Evolutionary conservation across 1,284 basidiomycete genomes (phyloP).

Genomic region (Pyrrhoderma lamaoense): DNA sequence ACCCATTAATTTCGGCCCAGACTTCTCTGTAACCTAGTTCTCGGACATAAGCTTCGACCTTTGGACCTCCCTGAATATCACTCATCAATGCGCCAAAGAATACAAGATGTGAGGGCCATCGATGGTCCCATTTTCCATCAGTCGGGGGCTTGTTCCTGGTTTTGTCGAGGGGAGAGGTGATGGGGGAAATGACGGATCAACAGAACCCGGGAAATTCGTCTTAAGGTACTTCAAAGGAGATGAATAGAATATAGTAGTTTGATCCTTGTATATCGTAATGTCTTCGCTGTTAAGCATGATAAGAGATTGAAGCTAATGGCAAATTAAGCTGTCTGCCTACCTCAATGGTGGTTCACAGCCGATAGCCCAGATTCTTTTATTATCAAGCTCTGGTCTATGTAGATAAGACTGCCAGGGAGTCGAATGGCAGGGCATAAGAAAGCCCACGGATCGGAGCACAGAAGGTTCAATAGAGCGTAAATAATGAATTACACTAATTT

Average conservation of each 20-base stretch:
- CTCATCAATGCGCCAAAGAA: constrained; percentile 71
- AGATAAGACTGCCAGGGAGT: constrained; percentile 91
- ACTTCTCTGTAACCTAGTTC: constrained; percentile 60
- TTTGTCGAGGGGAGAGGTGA: constrained; percentile 52
- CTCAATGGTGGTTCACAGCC: constrained; percentile 86
- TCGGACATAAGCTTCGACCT: constrained; percentile 44
- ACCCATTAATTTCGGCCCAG: constrained; percentile 61
- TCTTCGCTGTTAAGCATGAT: too few relatives aligned
- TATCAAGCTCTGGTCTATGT: constrained; percentile 52
- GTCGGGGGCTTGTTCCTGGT: constrained; percentile 34
- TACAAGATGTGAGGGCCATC: constrained; percentile 77
- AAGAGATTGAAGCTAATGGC: constrained; percentile 31
- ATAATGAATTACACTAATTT: constrained; percentile 66
- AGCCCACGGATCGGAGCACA: constrained; percentile 61
- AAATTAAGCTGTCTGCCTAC: constrained; percentile 35
- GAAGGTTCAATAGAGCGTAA: constrained; percentile 44
- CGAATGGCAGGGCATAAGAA: constrained; percentile 98
- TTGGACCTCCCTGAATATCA: constrained; percentile 22
- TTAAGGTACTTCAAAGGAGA: constrained; percentile 64
- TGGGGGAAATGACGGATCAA: constrained; percentile 59
- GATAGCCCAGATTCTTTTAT: constrained; percentile 61
- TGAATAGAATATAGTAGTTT: constrained; percentile 79
- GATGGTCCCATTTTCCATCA: constrained; percentile 46
- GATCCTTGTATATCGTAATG: constrained; percentile 60
- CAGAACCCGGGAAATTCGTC: constrained; percentile 53